Conservation (phyloP, 306 rosid species). For the Glycine tomentella region DNA sequence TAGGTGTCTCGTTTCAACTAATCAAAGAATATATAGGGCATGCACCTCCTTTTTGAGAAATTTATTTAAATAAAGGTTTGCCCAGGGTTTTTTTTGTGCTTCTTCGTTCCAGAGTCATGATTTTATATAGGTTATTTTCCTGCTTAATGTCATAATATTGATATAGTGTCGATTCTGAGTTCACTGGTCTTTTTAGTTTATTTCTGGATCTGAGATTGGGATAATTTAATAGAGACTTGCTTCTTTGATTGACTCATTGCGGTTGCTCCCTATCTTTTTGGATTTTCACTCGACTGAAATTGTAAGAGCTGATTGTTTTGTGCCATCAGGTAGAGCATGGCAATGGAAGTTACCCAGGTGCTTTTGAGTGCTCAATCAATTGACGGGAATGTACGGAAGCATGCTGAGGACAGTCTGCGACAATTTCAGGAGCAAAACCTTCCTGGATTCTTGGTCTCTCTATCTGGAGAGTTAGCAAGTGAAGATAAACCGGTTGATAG, state of each 20-base stretch:
- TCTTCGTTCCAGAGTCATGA: neutral
- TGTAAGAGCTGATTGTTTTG: conserved; percentile 39
- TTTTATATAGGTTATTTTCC: neutral
- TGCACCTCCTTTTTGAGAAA: neutral
- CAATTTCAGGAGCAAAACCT: conserved; percentile 97
- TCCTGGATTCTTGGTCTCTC: conserved; percentile 79
- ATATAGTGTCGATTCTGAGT: neutral
- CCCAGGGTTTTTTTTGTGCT: neutral
- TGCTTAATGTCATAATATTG: conserved; percentile 23
- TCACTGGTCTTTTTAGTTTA: neutral
- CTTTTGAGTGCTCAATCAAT: conserved; percentile 89
- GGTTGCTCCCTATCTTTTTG: neutral
- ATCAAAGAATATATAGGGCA: neutral
- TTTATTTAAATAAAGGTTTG: conserved; percentile 13
- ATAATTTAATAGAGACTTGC: conserved; percentile 22
- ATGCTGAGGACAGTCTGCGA: conserved; percentile 81
- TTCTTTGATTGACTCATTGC: neutral
- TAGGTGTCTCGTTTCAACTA: neutral
- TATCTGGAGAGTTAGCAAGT: conserved; percentile 78
- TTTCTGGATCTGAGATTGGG: conserved; percentile 34
- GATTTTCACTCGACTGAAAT: neutral
- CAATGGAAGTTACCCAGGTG: conserved; percentile 87
- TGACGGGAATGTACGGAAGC: conserved; percentile 78
- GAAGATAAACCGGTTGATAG: conserved; percentile 92
- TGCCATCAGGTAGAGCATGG: conserved; percentile 53